Evolutionary conservation across 257 asterid genomes (phyloP), one percentile per base, ranked within the genome.

Genomic region (Capsicum chinense): DNA sequence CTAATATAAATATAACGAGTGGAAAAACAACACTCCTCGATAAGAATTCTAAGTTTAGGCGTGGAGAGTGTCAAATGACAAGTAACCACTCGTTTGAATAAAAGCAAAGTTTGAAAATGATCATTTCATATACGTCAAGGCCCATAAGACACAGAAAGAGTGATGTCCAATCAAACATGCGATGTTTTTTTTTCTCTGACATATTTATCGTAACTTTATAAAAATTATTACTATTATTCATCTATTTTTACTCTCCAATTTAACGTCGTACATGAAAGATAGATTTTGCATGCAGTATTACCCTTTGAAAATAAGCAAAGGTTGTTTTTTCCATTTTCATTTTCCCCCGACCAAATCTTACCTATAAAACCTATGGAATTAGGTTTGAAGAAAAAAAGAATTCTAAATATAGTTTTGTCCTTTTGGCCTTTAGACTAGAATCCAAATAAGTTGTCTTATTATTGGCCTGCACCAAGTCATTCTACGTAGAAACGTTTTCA

Each of bases 111-210:
- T 78, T 54, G 81, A 52, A 52, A 76, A 76, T 54, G 56, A 21
- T 26, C 33, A 26, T 74, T 54, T 54, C 50, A 76, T 76, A 76
- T 76, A 76, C 63, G 81, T 76, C 19, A 26, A 76, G 81, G 63
- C 47, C 48, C 48, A 76, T 52, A 48, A 15, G 21, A 54, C 64
- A 26, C 33, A 78, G 50, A 54, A 78, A 78, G 26, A 54, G 81
- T 78, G 81, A 54, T 78, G 81, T 78, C 81, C 5, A 78, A 78
- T 78, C 81, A 54, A 26, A 78, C 81, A 52, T 78, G 81, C 48
- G 50, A 54, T 54, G 64, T 14, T 13, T 54, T 74, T 59, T 26
- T 69, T 42, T 39, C 79, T 54, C 81, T 78, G 81, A 14, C 33
- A 78, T 52, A 26, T 52, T 78, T 54, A 54, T 54, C 1, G 13